Percentiles rank a stretch among this genome's conserved stretches.
These are phyloP conservation scores for Colletotrichum musicola DNA, from an alignment of 2,329 filamentous ascomycete species.

Conservation along the genomic window DNA sequence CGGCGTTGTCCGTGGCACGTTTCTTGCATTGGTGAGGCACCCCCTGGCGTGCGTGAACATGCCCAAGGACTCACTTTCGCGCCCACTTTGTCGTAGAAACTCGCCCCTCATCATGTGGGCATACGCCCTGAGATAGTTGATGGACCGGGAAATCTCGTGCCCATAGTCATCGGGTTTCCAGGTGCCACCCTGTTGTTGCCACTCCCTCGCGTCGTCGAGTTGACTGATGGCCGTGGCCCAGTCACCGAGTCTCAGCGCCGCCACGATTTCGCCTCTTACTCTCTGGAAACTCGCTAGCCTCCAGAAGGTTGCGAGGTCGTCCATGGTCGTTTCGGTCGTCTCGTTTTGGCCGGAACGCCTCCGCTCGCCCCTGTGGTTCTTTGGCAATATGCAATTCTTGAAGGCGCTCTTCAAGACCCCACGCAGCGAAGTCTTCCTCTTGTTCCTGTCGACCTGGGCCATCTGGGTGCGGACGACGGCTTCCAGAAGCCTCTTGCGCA, in stretches of 20 bases:
- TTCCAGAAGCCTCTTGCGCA: slow-evolving; percentile 12
- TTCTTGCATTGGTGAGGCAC: not conserved
- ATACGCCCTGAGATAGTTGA: slow-evolving; percentile 26
- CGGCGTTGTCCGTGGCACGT: too few species aligned
- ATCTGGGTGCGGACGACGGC: not conserved
- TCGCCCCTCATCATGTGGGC: slow-evolving; percentile 4
- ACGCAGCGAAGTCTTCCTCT: not conserved
- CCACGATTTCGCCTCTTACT: slow-evolving; percentile 17
- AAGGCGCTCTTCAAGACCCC: not conserved
- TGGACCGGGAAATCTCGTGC: slow-evolving; percentile 16
- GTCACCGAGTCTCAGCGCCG: slow-evolving; percentile 9
- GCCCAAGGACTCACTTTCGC: not conserved
- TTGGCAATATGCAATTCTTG: not conserved
- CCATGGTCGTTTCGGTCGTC: not conserved
- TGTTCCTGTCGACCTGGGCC: not conserved
- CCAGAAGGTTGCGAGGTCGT: slow-evolving; percentile 13
- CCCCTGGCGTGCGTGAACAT: not conserved
- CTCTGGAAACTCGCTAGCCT: slow-evolving; percentile 28
- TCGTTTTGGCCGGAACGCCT: not conserved
- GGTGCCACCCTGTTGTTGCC: not conserved
- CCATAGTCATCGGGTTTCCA: slow-evolving; percentile 10
- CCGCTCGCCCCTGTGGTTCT: not conserved
- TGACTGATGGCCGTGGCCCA: not conserved
- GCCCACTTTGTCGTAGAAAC: not conserved
- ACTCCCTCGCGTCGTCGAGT: slow-evolving; percentile 10